Evolutionary conservation across 75 land plant genomes (phyloP).

Genomic region (Sequoia sempervirens): DNA sequence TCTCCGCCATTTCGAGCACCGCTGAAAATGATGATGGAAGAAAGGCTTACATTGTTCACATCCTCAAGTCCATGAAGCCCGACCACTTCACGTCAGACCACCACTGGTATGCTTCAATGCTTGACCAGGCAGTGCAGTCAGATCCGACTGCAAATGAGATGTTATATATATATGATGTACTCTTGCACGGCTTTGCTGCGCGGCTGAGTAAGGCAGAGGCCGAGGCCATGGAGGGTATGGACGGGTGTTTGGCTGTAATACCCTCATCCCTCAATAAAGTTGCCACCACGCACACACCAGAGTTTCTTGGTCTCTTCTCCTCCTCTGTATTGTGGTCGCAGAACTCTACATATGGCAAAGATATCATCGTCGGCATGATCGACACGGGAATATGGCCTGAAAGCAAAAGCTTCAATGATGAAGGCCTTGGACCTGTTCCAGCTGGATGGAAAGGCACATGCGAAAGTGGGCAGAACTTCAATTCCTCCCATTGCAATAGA

Average conservation of each 20-base stretch:
- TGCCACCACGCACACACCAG: slow-evolving; percentile 49
- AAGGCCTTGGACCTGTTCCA: slow-evolving; percentile 39
- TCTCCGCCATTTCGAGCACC: not conserved
- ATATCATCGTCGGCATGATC: slow-evolving; percentile 71
- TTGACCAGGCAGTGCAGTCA: too few relatives aligned
- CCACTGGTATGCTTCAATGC: not conserved
- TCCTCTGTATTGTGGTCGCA: slow-evolving; percentile 59
- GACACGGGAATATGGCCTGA: slow-evolving; percentile 89
- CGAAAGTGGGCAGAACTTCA: slow-evolving; percentile 38
- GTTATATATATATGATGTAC: slow-evolving; percentile 54
- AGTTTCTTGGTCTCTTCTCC: slow-evolving; percentile 35
- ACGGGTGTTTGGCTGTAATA: slow-evolving; percentile 47
- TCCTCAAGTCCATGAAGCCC: too few relatives aligned
- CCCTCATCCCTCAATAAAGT: slow-evolving; percentile 24
- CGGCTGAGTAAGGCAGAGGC: slow-evolving; percentile 40
- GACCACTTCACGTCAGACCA: not conserved
- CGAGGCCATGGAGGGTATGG: slow-evolving; percentile 21
- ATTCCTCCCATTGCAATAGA: slow-evolving; percentile 35
- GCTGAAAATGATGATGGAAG: too few relatives aligned
- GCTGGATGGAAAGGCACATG: slow-evolving; percentile 59
- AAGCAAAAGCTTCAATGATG: slow-evolving; percentile 61
- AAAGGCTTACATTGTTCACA: too few relatives aligned
- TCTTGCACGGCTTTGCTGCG: slow-evolving; percentile 80
- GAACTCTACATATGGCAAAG: slow-evolving; percentile 35
- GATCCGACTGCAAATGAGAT: slow-evolving; percentile 15